phyloP scores from a whole-genome alignment of 1,284 basidiomycete species.

The Sphagnurus paluster region DNA sequence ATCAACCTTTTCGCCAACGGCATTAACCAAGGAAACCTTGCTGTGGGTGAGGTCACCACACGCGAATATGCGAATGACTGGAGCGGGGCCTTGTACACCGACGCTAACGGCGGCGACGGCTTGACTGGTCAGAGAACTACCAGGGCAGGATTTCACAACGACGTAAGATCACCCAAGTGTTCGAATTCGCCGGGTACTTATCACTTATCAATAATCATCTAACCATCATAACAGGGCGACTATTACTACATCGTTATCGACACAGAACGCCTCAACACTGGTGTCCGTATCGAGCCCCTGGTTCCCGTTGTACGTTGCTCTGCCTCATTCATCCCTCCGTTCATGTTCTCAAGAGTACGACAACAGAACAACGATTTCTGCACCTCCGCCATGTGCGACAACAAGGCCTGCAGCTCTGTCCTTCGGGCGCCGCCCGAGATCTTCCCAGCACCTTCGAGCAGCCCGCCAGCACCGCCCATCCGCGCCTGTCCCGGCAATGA shows the following conservation, averaged over 20 bases:
- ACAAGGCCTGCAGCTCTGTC: slow-evolving; percentile 15
- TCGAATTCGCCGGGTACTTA: background rate
- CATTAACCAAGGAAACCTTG: slow-evolving; percentile 22
- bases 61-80: slow-evolving; percentile 20
- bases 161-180: slow-evolving; percentile 21
- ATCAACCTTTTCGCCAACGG: slow-evolving; percentile 31
- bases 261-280: slow-evolving; percentile 23
- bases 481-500: slow-evolving; percentile 18
- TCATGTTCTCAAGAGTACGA: background rate
- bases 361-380: slow-evolving; percentile 20
- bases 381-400: slow-evolving; percentile 17
- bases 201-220: background rate
- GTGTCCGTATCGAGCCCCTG: slow-evolving; percentile 21
- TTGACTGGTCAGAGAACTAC: slow-evolving; percentile 21
- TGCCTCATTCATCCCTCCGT: background rate
- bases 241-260: slow-evolving; percentile 28
- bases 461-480: slow-evolving; percentile 19
- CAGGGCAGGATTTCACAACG: slow-evolving; percentile 28
- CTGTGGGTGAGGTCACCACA: slow-evolving; percentile 13
- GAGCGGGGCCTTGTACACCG: slow-evolving; percentile 28
- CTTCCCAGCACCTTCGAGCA: slow-evolving; percentile 18
- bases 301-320: slow-evolving; percentile 8
- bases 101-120: slow-evolving; percentile 25
- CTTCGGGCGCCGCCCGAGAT: slow-evolving; percentile 16
- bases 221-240: slow-evolving; percentile 10